Evolutionary conservation across 768 basidiomycete genomes (phyloP).

Genomic region (Lentinus tigrinus): DNA sequence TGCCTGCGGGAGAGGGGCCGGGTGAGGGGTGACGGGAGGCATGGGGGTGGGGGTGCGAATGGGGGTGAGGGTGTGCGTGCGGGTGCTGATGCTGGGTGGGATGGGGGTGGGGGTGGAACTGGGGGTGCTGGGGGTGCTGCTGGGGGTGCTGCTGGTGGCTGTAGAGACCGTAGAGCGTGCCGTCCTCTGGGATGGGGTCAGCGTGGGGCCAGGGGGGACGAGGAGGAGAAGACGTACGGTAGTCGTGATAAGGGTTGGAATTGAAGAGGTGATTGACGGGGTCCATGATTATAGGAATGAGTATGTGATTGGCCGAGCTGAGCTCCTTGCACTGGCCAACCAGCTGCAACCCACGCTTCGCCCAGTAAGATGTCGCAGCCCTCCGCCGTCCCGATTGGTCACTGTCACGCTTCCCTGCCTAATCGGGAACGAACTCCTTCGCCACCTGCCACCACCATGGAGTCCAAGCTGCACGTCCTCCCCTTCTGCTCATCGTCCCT

Average conservation of each 20-base stretch:
- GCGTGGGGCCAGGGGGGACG: conserved; percentile 15
- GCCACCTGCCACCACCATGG: conserved; percentile 30
- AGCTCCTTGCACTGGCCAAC: conserved; percentile 9
- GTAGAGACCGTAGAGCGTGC: conserved; percentile 28
- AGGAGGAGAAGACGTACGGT: conserved; percentile 29
- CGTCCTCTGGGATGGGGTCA: conserved; percentile 1
- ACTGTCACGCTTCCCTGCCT: conserved; percentile 7
- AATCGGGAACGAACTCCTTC: conserved; percentile 4
- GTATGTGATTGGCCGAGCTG: conserved; percentile 21
- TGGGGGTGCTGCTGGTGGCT: conserved; percentile 20
- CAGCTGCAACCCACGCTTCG: conserved; percentile 15
- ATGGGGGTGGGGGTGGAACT: conserved; percentile 20
- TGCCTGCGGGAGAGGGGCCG: conserved; percentile 27
- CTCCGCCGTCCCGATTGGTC: conserved; percentile 9
- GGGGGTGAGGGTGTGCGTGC: conserved; percentile 17
- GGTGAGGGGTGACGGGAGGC: conserved; percentile 32
- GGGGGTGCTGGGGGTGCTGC: conserved; percentile 19
- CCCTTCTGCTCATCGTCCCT: background rate
- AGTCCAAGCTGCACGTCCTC: conserved; percentile 37
- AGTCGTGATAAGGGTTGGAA: conserved; percentile 49
- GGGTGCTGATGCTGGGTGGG: conserved; percentile 22
- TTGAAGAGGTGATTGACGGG: conserved; percentile 64
- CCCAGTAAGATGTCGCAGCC: conserved; percentile 16
- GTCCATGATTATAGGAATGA: conserved; percentile 35
- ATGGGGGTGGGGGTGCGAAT: conserved; percentile 23